Evolutionary conservation across 176 grass and related monocot species (phyloP).

Genomic region (Paspalum vaginatum): DNA sequence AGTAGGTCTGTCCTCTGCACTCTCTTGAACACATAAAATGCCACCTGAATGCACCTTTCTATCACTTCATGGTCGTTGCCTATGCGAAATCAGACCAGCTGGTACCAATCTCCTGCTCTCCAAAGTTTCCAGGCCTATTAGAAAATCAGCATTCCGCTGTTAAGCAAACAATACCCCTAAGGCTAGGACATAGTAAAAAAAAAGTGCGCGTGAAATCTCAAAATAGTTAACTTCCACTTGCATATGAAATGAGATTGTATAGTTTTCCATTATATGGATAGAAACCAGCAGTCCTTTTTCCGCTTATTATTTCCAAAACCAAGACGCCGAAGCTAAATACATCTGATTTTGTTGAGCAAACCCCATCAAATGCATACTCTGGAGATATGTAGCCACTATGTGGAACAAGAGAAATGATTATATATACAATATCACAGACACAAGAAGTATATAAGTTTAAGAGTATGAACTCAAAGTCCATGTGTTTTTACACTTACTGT

Average conservation of each 20-base stretch:
- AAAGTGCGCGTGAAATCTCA: neutral
- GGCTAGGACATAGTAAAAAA: conserved; percentile 12
- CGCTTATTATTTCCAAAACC: conserved; percentile 63
- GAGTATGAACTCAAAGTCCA: too few relatives aligned
- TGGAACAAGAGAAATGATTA: conserved; percentile 18
- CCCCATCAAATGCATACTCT: conserved; percentile 69
- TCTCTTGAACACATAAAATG: conserved; percentile 56
- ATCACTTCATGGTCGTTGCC: conserved; percentile 24
- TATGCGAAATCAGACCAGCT: conserved; percentile 31
- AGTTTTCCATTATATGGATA: conserved; percentile 37
- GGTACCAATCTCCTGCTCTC: conserved; percentile 33
- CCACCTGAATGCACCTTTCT: conserved; percentile 52
- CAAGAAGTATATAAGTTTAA: conserved; percentile 11
- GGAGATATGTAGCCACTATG: conserved; percentile 79
- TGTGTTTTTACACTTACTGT: conserved; percentile 46
- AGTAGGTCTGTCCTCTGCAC: conserved; percentile 46
- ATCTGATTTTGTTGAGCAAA: conserved; percentile 71
- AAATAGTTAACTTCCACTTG: conserved; percentile 39
- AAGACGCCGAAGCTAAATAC: conserved; percentile 75
- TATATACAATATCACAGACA: neutral
- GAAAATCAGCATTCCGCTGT: neutral
- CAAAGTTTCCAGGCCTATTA: conserved; percentile 50
- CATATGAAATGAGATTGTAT: conserved; percentile 52
- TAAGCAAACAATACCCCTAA: neutral
- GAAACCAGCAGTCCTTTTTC: conserved; percentile 41